A percentile compares a stretch with the other conserved stretches of the same genome.
These are phyloP conservation scores for Scheffersomyces titani DNA, from an alignment of 1,139 yeast species.

Conservation along the genomic window DNA sequence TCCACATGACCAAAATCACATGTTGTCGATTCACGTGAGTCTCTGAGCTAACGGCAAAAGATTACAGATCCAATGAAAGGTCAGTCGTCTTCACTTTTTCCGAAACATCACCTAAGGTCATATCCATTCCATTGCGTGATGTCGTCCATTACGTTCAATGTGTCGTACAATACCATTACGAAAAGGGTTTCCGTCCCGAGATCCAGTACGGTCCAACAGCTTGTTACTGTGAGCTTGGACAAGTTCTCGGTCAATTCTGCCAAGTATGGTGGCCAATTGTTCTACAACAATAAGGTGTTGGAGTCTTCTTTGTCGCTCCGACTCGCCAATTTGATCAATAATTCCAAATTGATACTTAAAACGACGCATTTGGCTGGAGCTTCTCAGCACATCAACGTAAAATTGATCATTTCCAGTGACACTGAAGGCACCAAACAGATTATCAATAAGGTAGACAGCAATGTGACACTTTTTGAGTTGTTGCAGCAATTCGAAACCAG, in stretches of 20 bases:
- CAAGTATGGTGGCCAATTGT: constrained; percentile 26
- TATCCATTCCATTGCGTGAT: constrained; percentile 8
- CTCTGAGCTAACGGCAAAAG: not conserved
- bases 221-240: constrained; percentile 24
- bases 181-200: constrained; percentile 28
- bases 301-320: constrained; percentile 37
- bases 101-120: not conserved
- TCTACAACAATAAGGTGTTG: constrained; percentile 29
- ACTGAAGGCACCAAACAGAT: constrained; percentile 6
- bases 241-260: constrained; percentile 23
- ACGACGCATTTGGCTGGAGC: constrained; percentile 6
- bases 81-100: not conserved
- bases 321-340: constrained; percentile 34
- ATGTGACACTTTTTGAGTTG: constrained; percentile 7
- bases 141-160: constrained; percentile 26
- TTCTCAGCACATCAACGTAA: constrained; percentile 8
- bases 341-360: constrained; percentile 28
- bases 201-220: constrained; percentile 30
- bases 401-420: constrained; percentile 8
- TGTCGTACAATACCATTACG: constrained; percentile 18
- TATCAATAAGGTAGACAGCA: constrained; percentile 9
- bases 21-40: too few relatives aligned
- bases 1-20: not conserved
- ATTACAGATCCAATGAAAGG: not conserved
- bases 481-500: constrained; percentile 7